phyloP scores from a whole-genome alignment of 1,284 basidiomycete species.

The Ceratobasidium papillatum region DNA sequence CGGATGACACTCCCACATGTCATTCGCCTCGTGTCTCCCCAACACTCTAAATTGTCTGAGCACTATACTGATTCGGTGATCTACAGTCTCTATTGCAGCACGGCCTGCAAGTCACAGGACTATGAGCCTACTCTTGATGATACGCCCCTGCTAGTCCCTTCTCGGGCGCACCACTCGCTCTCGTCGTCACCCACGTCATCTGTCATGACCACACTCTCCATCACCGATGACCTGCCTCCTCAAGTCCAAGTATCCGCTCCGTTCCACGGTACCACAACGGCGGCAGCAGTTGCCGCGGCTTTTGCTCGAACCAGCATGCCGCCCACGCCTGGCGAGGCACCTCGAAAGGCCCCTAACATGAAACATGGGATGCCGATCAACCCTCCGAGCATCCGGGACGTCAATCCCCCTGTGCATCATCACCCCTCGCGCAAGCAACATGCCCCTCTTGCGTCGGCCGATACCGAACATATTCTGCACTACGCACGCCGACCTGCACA shows the following conservation, averaged over 20 bases:
- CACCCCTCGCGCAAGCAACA: slow-evolving; percentile 22
- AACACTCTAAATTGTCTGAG: slow-evolving; percentile 9
- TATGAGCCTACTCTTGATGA: slow-evolving; percentile 40
- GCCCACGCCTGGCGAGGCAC: slow-evolving; percentile 31
- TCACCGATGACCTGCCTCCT: slow-evolving; percentile 42
- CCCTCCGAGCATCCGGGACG: slow-evolving; percentile 14
- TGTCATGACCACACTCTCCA: slow-evolving; percentile 43
- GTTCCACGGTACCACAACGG: slow-evolving; percentile 21
- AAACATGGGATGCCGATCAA: slow-evolving; percentile 2
- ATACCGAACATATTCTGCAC: slow-evolving; percentile 32
- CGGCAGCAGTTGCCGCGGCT: slow-evolving; percentile 33
- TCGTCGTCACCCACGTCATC: slow-evolving; percentile 70
- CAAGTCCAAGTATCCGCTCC: slow-evolving; percentile 33
- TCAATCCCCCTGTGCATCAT: slow-evolving; percentile 14
- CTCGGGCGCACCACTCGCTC: slow-evolving; percentile 39
- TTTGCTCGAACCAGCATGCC: slow-evolving; percentile 39
- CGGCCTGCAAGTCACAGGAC: slow-evolving; percentile 62
- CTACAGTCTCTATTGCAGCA: slow-evolving; percentile 66
- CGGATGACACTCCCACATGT: slow-evolving; percentile 25
- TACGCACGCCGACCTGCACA: slow-evolving; percentile 30
- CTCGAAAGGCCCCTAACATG: slow-evolving; percentile 3
- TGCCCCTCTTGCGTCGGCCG: background rate
- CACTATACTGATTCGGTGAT: slow-evolving; percentile 29
- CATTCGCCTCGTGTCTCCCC: slow-evolving; percentile 31
- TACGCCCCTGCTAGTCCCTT: slow-evolving; percentile 33